Conservation (phyloP, 2,329 filamentous ascomycete genomes). For the Gyromitra esculenta region DNA sequence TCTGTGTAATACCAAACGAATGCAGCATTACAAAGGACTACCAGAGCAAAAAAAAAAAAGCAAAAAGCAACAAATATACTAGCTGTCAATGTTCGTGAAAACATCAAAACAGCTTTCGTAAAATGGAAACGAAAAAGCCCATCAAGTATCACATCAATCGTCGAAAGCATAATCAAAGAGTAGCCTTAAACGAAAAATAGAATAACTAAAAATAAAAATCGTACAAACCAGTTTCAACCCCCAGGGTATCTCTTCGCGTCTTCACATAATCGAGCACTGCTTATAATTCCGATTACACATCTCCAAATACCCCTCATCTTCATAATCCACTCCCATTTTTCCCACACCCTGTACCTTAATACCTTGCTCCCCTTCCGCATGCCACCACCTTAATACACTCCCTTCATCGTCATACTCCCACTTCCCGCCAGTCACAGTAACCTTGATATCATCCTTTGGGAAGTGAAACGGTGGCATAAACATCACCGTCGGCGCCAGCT, state of each 20-base stretch:
- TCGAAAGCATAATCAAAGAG: constrained; percentile 28
- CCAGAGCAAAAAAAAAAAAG: neutral
- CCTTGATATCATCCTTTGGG: constrained; percentile 74
- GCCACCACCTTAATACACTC: constrained; percentile 91
- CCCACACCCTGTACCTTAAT: constrained; percentile 79
- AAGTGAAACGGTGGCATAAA: constrained; percentile 95
- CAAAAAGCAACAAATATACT: constrained; percentile 16
- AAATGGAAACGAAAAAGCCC: neutral
- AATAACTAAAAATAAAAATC: constrained; percentile 8
- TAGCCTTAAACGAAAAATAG: constrained; percentile 9
- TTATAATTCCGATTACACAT: constrained; percentile 58
- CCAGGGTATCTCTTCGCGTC: neutral
- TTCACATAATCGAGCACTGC: constrained; percentile 66
- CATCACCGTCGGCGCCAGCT: constrained; percentile 78
- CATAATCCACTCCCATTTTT: constrained; percentile 68
- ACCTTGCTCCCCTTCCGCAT: constrained; percentile 82
- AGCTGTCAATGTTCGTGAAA: constrained; percentile 2
- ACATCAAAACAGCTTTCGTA: neutral
- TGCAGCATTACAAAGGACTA: constrained; percentile 18
- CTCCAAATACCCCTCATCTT: constrained; percentile 82
- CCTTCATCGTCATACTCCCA: constrained; percentile 87
- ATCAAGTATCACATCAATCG: constrained; percentile 26
- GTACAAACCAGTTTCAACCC: neutral
- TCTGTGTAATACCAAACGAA: constrained; percentile 19
- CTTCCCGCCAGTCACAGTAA: constrained; percentile 84